These are phyloP conservation scores for Wakefieldia striispora DNA, from an alignment of 768 basidiomycete species.

Conservation along the genomic window DNA sequence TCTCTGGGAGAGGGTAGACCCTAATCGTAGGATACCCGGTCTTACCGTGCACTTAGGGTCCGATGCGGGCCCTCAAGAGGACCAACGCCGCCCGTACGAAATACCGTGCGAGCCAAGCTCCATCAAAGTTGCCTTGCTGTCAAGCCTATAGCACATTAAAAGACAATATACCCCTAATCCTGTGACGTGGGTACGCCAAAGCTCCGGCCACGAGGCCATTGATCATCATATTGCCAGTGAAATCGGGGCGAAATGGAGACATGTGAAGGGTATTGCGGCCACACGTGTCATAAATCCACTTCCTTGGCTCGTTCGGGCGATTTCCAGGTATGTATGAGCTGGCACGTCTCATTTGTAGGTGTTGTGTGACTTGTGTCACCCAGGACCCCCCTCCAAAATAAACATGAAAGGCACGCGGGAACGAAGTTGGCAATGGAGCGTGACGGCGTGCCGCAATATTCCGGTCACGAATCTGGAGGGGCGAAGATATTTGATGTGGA, in stretches of 20 bases:
- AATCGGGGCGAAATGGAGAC: slow-evolving; percentile 3
- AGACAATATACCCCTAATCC: background rate
- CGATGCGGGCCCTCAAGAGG: background rate
- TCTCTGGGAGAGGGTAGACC: background rate
- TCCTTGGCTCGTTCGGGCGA: background rate
- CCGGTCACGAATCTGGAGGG: slow-evolving; percentile 10
- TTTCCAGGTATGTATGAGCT: background rate
- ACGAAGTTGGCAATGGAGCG: background rate
- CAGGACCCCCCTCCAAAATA: background rate
- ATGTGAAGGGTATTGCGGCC: slow-evolving; percentile 11
- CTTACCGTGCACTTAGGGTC: background rate
- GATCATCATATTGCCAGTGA: too few species aligned
- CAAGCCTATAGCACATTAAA: slow-evolving; percentile 7
- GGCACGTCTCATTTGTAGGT: slow-evolving; percentile 1
- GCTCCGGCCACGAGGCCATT: background rate
- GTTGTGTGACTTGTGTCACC: slow-evolving; percentile 1
- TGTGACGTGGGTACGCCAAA: background rate
- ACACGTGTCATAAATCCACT: slow-evolving; percentile 1
- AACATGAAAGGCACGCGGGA: slow-evolving; percentile 13
- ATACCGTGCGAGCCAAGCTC: slow-evolving; percentile 7
- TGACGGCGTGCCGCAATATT: slow-evolving; percentile 7
- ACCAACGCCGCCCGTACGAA: background rate
- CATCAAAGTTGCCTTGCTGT: background rate
- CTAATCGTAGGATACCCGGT: background rate
- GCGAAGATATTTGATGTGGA: slow-evolving; percentile 10